These are phyloP conservation scores for Gentiana straminea DNA, from an alignment of 257 asterid genomes.

Conservation along the genomic window DNA sequence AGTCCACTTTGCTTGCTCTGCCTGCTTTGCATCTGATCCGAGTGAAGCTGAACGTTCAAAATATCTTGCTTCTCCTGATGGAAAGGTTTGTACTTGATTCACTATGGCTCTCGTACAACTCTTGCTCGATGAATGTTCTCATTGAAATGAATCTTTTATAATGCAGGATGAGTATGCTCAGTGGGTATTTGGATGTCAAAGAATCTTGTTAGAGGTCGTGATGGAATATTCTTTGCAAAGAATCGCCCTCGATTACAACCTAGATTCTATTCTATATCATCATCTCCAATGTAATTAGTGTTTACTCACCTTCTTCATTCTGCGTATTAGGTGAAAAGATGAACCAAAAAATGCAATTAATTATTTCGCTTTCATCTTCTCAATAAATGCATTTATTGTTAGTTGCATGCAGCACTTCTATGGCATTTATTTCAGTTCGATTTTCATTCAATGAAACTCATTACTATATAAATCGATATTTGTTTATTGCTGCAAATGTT, in stretches of 20 bases:
- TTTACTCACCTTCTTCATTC: too few species aligned
- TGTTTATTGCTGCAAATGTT: too few species aligned
- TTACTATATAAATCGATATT: too few species aligned
- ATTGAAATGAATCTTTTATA: slow-evolving; percentile 2
- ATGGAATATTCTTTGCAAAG: slow-evolving; percentile 91
- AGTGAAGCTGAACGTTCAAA: slow-evolving; percentile 74
- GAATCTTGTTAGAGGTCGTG: slow-evolving; percentile 94
- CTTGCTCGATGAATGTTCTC: slow-evolving; percentile 6
- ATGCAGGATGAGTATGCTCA: slow-evolving; percentile 89
- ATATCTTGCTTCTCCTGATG: slow-evolving; percentile 88
- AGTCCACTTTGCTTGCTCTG: slow-evolving; percentile 71
- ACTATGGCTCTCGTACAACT: neutral
- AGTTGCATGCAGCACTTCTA: too few species aligned
- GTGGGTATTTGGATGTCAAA: slow-evolving; percentile 62
- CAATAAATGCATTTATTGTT: too few species aligned
- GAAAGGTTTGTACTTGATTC: slow-evolving; percentile 57
- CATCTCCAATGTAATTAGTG: slow-evolving; percentile 65
- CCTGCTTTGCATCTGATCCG: slow-evolving; percentile 80
- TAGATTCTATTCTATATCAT: slow-evolving; percentile 90
- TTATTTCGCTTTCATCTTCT: too few species aligned
- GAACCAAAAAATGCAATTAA: too few species aligned
- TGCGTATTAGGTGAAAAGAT: too few species aligned
- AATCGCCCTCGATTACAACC: slow-evolving; percentile 92
- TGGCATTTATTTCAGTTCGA: too few species aligned
- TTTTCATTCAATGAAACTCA: too few species aligned